phyloP scores from a whole-genome alignment of 768 basidiomycete genomes.

The Hydnomerulius pinastri region DNA sequence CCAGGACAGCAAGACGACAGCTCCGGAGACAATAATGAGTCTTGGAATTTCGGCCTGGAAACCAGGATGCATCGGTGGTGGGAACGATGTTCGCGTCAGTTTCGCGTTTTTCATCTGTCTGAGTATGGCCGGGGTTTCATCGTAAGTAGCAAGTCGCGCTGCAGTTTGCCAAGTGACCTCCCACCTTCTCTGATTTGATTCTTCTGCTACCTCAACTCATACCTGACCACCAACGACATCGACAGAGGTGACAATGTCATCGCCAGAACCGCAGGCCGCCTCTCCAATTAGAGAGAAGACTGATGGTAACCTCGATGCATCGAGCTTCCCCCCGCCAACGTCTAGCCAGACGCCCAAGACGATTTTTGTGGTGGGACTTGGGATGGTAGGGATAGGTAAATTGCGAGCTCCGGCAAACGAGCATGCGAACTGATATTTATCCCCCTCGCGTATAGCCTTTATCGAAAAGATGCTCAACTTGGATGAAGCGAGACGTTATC shows the following conservation, averaged over 20 bases:
- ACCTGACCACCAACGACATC: not conserved
- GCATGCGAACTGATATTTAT: not conserved
- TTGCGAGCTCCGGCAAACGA: not conserved
- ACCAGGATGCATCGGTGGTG: not conserved
- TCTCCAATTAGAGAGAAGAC: not conserved
- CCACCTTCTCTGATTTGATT: not conserved
- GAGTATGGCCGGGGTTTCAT: not conserved
- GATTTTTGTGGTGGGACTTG: constrained; percentile 45
- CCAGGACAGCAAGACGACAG: too few relatives aligned
- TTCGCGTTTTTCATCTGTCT: not conserved
- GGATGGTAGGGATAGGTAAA: constrained; percentile 62
- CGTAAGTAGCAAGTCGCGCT: not conserved
- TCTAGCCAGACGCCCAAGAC: constrained; percentile 1
- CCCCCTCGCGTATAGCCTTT: constrained; percentile 45
- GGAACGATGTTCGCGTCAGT: not conserved
- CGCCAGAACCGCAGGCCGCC: not conserved
- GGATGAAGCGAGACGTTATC: constrained; percentile 50
- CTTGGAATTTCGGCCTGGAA: too few relatives aligned
- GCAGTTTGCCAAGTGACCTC: not conserved
- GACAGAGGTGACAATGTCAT: not conserved
- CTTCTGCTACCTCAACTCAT: not conserved
- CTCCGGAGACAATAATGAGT: too few relatives aligned
- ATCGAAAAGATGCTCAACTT: constrained; percentile 67
- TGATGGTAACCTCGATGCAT: not conserved
- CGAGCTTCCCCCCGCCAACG: not conserved